Evolutionary conservation across 2,329 filamentous ascomycete species (phyloP).

Genomic region (Mycosphaerella arachidis): DNA sequence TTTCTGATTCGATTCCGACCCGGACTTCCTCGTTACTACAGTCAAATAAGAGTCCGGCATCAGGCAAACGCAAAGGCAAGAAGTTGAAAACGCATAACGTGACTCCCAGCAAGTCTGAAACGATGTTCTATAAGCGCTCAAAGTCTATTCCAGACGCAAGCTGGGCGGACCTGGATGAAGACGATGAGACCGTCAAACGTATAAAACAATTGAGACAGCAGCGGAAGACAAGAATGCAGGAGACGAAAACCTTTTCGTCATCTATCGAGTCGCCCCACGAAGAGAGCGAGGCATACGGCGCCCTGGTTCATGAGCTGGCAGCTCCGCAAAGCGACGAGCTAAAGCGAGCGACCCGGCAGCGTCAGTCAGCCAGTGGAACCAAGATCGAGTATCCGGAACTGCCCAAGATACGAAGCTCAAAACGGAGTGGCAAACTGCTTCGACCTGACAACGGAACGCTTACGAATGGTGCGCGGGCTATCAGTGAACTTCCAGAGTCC

Average conservation of each 20-base stretch:
- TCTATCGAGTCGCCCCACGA: slow-evolving; percentile 5
- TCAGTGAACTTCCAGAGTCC: slow-evolving; percentile 8
- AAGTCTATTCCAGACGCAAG: slow-evolving; percentile 32
- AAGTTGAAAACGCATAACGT: slow-evolving; percentile 22
- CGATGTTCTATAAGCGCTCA: slow-evolving; percentile 14
- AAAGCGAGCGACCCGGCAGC: slow-evolving; percentile 12
- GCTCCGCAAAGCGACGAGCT: slow-evolving; percentile 14
- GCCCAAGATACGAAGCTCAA: slow-evolving; percentile 38
- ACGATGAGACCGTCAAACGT: slow-evolving; percentile 52
- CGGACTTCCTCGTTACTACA: slow-evolving; percentile 34
- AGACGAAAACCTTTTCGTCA: slow-evolving; percentile 20
- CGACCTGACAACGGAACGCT: slow-evolving; percentile 7
- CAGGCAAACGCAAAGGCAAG: slow-evolving; percentile 24
- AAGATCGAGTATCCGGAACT: slow-evolving; percentile 36
- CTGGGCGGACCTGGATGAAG: slow-evolving; percentile 35
- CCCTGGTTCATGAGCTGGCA: slow-evolving; percentile 12
- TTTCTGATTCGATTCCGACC: slow-evolving; percentile 32
- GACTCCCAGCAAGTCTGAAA: slow-evolving; percentile 16
- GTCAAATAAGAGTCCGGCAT: slow-evolving; percentile 30
- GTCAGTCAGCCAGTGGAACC: slow-evolving; percentile 18
- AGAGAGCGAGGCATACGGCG: slow-evolving; percentile 9
- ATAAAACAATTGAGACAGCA: slow-evolving; percentile 57
- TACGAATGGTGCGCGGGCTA: neutral
- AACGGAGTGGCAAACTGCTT: slow-evolving; percentile 7
- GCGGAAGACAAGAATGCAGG: slow-evolving; percentile 51